phyloP scores from a whole-genome alignment of 305 asterid species.

The Fraxinus albicans region DNA sequence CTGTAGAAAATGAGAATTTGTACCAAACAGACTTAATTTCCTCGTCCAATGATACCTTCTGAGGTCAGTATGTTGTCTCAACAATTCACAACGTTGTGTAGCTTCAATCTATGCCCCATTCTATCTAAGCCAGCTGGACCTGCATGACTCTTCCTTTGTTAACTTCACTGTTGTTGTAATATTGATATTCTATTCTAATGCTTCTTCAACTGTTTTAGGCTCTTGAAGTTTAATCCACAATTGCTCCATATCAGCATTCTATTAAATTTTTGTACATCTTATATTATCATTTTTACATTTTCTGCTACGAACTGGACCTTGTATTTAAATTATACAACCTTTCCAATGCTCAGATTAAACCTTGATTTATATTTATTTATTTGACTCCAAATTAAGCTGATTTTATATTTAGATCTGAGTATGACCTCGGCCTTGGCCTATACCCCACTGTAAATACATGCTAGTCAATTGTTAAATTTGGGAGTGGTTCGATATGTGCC shows the following conservation, averaged over 20 bases:
- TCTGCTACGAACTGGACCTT: neutral
- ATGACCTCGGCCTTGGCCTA: neutral
- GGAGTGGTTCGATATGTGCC: neutral
- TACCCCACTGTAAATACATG: neutral
- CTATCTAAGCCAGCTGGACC: neutral
- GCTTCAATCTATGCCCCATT: neutral
- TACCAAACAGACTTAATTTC: too few relatives aligned
- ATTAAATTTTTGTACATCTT: neutral
- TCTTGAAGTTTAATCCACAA: neutral
- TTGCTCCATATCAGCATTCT: neutral
- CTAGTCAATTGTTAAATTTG: neutral
- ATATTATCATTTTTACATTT: too few relatives aligned
- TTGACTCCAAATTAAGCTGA: neutral
- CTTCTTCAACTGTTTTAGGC: neutral
- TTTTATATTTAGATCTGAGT: neutral
- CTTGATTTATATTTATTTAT: neutral
- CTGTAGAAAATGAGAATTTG: too few relatives aligned
- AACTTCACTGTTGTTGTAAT: neutral
- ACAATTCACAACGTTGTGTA: neutral
- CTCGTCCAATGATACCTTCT: neutral
- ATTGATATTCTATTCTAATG: neutral
- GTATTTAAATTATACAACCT: neutral
- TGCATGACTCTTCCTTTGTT: neutral
- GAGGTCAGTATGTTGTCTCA: neutral
- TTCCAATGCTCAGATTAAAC: neutral